Percentiles rank a stretch among this genome's conserved stretches.
Evolutionary conservation across 1,284 basidiomycete genomes (phyloP).

Genomic region (Laetiporus sulphureus): DNA sequence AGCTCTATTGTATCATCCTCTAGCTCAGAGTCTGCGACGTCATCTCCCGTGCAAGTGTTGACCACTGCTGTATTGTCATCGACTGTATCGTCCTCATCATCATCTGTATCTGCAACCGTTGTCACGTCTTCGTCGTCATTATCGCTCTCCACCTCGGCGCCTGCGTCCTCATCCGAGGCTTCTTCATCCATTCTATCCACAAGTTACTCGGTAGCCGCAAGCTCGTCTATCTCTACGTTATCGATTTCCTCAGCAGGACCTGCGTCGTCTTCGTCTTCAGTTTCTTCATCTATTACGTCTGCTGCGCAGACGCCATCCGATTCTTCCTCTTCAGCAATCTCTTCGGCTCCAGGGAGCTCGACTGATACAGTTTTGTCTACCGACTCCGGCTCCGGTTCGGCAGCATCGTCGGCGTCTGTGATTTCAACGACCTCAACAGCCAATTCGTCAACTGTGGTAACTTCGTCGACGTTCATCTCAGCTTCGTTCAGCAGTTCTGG

Average conservation of each 20-base stretch:
- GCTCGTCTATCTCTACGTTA: no score
- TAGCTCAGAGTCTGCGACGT: conserved; percentile 1
- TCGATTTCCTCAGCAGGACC: not conserved
- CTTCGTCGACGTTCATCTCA: not conserved
- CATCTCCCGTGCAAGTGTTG: not conserved
- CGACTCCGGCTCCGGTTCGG: no score
- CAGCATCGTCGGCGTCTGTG: no score
- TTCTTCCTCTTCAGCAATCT: conserved; percentile 1
- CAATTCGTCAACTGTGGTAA: no score
- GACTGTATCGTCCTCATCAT: not conserved
- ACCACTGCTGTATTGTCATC: not conserved
- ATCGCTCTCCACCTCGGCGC: no score
- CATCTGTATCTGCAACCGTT: not conserved
- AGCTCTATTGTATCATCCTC: not conserved
- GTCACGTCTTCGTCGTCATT: conserved; percentile 1
- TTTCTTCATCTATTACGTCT: conserved; percentile 2
- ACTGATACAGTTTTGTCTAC: no score
- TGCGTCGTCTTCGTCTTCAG: not conserved
- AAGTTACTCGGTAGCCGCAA: not conserved
- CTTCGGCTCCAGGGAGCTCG: no score
- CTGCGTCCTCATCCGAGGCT: no score
- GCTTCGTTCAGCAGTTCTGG: not conserved
- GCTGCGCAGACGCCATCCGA: conserved; percentile 3
- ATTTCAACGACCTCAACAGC: no score
- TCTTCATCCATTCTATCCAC: conserved; percentile 1